phyloP scores from a whole-genome alignment of 2,329 filamentous ascomycete genomes.

The Amesomyces nigricolor region DNA sequence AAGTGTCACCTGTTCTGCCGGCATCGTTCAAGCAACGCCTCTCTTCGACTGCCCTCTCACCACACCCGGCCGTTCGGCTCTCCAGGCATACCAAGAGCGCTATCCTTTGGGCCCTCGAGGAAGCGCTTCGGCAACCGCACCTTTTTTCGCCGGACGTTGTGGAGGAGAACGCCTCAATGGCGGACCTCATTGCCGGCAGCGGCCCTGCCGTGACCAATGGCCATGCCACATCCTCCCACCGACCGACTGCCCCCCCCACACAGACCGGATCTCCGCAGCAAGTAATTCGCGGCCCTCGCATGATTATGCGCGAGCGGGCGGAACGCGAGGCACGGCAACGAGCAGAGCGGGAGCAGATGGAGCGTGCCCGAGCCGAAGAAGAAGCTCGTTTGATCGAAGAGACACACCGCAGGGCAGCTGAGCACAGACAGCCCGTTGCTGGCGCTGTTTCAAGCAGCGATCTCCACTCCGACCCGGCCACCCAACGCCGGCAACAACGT shows the following conservation, averaged over 20 bases:
- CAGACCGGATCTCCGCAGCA: constrained; percentile 50
- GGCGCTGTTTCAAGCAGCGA: constrained; percentile 33
- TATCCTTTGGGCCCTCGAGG: constrained; percentile 87
- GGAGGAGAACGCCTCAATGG: constrained; percentile 90
- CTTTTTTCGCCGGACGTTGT: constrained; percentile 75
- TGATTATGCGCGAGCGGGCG: constrained; percentile 84
- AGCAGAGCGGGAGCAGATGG: constrained; percentile 60
- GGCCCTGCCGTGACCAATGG: constrained; percentile 51
- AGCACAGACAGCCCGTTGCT: constrained; percentile 55
- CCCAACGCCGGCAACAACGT: constrained; percentile 33
- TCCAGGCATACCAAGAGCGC: constrained; percentile 82
- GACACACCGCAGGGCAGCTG: constrained; percentile 45
- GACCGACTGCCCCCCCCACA: constrained; percentile 44
- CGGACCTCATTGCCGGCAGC: constrained; percentile 62
- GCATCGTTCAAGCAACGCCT: constrained; percentile 31
- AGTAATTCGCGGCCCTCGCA: constrained; percentile 75
- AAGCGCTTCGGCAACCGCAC: constrained; percentile 76
- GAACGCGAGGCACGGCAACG: constrained; percentile 68
- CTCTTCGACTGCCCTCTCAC: constrained; percentile 33
- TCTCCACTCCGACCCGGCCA: constrained; percentile 32
- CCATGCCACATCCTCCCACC: constrained; percentile 42
- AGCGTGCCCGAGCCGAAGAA: constrained; percentile 53
- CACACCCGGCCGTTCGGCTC: constrained; percentile 55
- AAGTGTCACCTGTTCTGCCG: constrained; percentile 32
- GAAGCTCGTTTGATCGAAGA: constrained; percentile 52